Evolutionary conservation across 176 grass and related monocot species (phyloP).

Genomic region (Ananas comosus): DNA sequence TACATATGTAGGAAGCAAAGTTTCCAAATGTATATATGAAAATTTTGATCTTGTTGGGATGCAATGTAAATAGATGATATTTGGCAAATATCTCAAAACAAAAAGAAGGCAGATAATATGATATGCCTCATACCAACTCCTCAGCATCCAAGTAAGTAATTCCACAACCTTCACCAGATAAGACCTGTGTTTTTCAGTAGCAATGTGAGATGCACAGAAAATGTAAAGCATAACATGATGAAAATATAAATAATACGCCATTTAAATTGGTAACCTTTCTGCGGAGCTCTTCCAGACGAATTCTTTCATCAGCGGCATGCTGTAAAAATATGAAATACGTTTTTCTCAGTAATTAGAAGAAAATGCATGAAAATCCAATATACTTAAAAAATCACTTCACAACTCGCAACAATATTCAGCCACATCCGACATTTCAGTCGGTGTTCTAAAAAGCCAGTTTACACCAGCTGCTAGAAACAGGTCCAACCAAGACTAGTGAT

Average conservation of each 20-base stretch:
- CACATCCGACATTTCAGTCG: neutral
- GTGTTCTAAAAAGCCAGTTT: neutral
- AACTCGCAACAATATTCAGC: too few species aligned
- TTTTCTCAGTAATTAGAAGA: neutral
- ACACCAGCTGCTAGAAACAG: neutral
- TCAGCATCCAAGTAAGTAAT: constrained; percentile 61
- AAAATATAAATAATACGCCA: constrained; percentile 8
- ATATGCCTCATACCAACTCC: constrained; percentile 50
- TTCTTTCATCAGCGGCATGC: constrained; percentile 98
- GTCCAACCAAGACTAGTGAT: neutral
- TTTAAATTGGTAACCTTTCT: constrained; percentile 51
- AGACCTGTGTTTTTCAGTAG: constrained; percentile 44
- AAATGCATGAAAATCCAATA: constrained; percentile 9
- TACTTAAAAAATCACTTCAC: neutral
- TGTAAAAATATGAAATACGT: constrained; percentile 23
- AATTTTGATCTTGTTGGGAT: too few species aligned
- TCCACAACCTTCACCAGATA: constrained; percentile 52
- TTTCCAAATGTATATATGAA: too few species aligned
- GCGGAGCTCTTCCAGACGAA: constrained; percentile 81
- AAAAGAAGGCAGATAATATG: constrained; percentile 16
- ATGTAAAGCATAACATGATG: neutral
- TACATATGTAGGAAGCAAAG: too few species aligned
- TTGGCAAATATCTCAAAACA: neutral
- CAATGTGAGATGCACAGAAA: constrained; percentile 11
- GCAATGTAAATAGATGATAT: neutral